Percentiles rank a stretch among this genome's conserved stretches.
phyloP scores from a whole-genome alignment of 257 asterid genomes.

The Scutellaria galericulata region DNA sequence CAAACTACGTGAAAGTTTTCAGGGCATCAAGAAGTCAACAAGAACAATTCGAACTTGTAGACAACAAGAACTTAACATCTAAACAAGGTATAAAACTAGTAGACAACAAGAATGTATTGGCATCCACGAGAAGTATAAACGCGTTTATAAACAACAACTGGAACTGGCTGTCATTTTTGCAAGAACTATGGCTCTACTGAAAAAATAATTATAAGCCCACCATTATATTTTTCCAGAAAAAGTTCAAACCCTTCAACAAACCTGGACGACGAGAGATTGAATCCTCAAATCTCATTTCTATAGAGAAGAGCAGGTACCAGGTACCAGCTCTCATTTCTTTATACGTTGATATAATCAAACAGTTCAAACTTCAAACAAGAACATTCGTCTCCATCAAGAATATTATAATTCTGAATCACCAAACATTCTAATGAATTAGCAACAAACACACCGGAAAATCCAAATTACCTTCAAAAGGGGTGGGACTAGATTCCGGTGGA shows the following conservation, averaged over 20 bases:
- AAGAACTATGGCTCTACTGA: not conserved
- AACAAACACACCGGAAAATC: not conserved
- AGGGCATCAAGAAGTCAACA: too few species aligned
- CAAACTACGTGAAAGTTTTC: too few species aligned
- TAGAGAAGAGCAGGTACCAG: too few species aligned
- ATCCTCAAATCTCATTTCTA: too few species aligned
- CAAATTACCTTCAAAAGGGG: constrained; percentile 37
- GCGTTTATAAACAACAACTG: not conserved
- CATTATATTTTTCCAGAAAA: too few species aligned
- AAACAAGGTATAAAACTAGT: not conserved
- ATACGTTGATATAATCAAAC: not conserved
- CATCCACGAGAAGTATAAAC: not conserved
- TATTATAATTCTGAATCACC: constrained; percentile 3
- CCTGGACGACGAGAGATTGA: too few species aligned
- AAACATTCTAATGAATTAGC: constrained; percentile 1
- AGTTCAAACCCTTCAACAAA: too few species aligned
- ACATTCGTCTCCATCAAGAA: not conserved
- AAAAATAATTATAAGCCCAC: not conserved
- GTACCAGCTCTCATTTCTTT: too few species aligned
- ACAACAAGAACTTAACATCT: not conserved
- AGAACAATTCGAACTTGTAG: not conserved
- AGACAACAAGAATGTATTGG: not conserved
- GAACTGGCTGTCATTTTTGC: not conserved
- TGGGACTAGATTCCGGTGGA: constrained; percentile 37
- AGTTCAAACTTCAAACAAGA: not conserved